Evolutionary conservation across 129 eudicot genomes (phyloP).

Genomic region (Heracleum sosnowskyi): DNA sequence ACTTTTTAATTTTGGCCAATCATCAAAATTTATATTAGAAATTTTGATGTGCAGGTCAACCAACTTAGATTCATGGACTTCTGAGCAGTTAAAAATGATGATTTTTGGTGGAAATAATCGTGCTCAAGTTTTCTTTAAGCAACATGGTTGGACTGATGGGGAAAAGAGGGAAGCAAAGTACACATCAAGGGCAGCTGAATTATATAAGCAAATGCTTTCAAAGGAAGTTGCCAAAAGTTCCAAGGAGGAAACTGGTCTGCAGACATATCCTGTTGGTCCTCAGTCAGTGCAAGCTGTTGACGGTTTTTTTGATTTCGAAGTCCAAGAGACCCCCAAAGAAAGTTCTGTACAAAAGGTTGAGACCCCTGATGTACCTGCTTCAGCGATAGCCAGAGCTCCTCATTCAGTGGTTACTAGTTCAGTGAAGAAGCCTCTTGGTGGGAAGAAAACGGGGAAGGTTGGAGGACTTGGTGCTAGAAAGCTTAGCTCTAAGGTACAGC

Average conservation of each 20-base stretch:
- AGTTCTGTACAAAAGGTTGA: constrained; percentile 31
- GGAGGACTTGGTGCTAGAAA: constrained; percentile 97
- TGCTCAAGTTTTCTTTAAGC: constrained; percentile 95
- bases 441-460: constrained; percentile 72
- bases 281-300: constrained; percentile 40
- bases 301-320: constrained; percentile 46
- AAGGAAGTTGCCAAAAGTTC: constrained; percentile 96
- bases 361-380: constrained; percentile 41
- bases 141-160: constrained; percentile 98
- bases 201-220: constrained; percentile 73
- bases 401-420: constrained; percentile 31
- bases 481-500: constrained; percentile 72
- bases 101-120: constrained; percentile 95
- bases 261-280: constrained; percentile 63
- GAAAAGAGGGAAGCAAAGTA: constrained; percentile 98
- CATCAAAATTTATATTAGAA: constrained; percentile 2
- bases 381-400: constrained; percentile 54
- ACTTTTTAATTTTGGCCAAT: background rate
- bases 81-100: constrained; percentile 92
- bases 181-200: constrained; percentile 97
- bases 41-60: constrained; percentile 59
- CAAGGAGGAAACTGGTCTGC: constrained; percentile 57
- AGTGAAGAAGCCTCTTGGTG: constrained; percentile 76
- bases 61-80: constrained; percentile 91
- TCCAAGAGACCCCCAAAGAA: constrained; percentile 50